Evolutionary conservation across 2,329 filamentous ascomycete genomes (phyloP).

Genomic region (Blastomyces silverae): DNA sequence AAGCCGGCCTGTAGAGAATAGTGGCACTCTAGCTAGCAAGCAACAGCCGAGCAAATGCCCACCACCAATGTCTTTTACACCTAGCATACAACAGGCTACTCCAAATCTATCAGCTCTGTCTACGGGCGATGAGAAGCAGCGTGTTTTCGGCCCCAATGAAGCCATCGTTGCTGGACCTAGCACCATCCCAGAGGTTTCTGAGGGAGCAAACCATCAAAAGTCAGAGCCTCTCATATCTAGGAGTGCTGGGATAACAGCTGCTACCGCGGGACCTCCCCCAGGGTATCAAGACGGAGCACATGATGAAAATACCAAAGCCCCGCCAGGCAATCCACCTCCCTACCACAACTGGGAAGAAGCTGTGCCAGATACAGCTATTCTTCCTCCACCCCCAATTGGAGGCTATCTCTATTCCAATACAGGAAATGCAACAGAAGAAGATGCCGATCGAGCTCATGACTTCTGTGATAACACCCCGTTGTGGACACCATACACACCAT

Average conservation of each 20-base stretch:
- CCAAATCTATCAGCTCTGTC: conserved; percentile 11
- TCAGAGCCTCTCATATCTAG: conserved; percentile 19
- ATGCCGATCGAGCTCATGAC: conserved; percentile 50
- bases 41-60: neutral
- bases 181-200: conserved; percentile 6
- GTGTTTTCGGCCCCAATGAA: conserved; percentile 15
- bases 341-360: conserved; percentile 57
- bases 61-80: neutral
- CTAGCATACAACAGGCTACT: neutral
- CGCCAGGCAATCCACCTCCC: conserved; percentile 43
- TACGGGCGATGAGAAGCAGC: conserved; percentile 18
- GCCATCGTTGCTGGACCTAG: neutral
- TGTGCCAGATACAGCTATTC: conserved; percentile 53
- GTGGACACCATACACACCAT: conserved; percentile 44
- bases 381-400: conserved; percentile 54
- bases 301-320: conserved; percentile 18
- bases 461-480: conserved; percentile 51
- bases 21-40: neutral
- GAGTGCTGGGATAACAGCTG: conserved; percentile 1
- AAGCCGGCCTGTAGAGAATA: conserved; percentile 15
- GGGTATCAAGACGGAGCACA: conserved; percentile 2
- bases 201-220: conserved; percentile 17
- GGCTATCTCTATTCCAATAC: conserved; percentile 49
- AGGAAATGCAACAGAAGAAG: conserved; percentile 50
- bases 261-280: conserved; percentile 20